Evolutionary conservation across 1,284 basidiomycete species (phyloP), one percentile per base, ranked within the genome.

Genomic region (Quambalaria eucalypti): DNA sequence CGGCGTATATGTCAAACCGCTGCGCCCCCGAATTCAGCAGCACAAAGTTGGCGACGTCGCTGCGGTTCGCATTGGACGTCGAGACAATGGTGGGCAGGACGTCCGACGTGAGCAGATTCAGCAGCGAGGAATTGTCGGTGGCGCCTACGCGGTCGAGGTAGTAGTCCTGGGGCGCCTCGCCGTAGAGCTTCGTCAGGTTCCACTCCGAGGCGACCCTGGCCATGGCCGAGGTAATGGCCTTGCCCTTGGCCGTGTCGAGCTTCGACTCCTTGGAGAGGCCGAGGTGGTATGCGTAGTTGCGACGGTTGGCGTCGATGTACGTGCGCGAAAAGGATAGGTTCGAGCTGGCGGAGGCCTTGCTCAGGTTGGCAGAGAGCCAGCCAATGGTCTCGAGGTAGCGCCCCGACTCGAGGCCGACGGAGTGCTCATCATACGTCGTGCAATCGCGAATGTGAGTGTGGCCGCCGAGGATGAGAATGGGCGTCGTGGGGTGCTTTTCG

Each of bases 291-390:
- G 56, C 60, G 58, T 65, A 78, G 61, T 78, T 73, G n/a, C 73
- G 64, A 2, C 76, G 73, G 62, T 79, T 80, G 25, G 76, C 76
- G 54, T 81, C 79, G 28, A 81, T 68, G 66, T 80, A 81, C 6
- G 77, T 62, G 16, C 80, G 60, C 23, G 76, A 69, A 16, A 79
- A 75, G 10, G 69, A 65, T 26, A 79, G 68, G 14, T 56, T 59
- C 14, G 56, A 54, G n/a, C 66, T 62, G 16, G 68, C 61, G 14
- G 62, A 56, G 2, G 57, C 50, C 2, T 51, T 51, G 23, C 58
- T 57, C 31, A 66, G 54, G 30, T 64, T 64, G 47, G 65, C 50
- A 25, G 66, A 50, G 57, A 62, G 57, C 52, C 63, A 64, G 25
- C 60, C 62, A 36, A 65, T 52, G 31, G 63, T 71, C 48, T 62